A percentile compares a stretch with the other conserved stretches of the same genome.
These are phyloP conservation scores for Populus tomentosa DNA, from an alignment of 441 rosid genomes.

Conservation along the genomic window DNA sequence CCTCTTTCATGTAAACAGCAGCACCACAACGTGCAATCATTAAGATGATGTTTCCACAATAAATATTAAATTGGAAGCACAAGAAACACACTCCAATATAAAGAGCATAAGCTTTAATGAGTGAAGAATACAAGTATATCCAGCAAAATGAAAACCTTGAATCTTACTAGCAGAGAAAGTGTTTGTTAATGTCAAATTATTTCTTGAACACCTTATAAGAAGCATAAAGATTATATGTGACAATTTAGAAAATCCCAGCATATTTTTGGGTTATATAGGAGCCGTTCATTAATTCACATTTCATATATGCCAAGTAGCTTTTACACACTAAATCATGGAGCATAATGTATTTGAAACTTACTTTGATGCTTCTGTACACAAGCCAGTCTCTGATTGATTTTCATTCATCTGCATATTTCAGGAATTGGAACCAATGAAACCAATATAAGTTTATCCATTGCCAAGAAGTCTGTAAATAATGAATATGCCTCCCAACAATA, in stretches of 20 bases:
- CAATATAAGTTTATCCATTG: background rate
- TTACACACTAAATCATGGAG: conserved; percentile 5
- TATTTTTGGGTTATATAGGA: background rate
- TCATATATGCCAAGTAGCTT: background rate
- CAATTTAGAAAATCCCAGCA: background rate
- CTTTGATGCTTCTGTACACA: conserved; percentile 32
- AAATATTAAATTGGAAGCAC: background rate
- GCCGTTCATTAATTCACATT: background rate
- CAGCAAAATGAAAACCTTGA: background rate
- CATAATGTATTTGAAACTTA: conserved; percentile 28
- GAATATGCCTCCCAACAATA: background rate
- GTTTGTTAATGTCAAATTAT: background rate
- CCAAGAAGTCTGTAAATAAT: background rate
- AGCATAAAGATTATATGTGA: background rate
- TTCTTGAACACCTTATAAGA: background rate
- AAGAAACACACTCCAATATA: background rate
- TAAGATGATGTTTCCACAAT: background rate
- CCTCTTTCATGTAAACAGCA: background rate
- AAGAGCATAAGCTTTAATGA: background rate
- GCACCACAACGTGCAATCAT: background rate
- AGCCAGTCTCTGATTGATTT: conserved; percentile 27
- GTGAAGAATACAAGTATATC: background rate
- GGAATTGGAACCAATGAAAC: background rate
- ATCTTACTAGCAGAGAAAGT: background rate
- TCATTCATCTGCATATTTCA: conserved; percentile 47